phyloP scores from a whole-genome alignment of 495 filamentous ascomycete species.

The Xylaria venustula region DNA sequence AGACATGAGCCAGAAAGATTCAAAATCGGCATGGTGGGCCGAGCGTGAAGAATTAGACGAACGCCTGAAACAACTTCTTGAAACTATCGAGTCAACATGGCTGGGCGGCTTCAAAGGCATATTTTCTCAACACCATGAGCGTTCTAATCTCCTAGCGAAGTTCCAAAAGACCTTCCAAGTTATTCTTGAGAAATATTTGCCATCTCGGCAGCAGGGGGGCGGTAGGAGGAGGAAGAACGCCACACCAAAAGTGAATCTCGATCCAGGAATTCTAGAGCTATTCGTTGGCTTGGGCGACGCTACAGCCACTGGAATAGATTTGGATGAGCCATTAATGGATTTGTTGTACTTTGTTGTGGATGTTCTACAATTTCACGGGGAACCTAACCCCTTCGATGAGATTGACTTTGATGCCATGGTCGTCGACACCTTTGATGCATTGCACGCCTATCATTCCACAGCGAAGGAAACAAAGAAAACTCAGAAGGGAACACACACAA shows the following conservation, averaged over 20 bases:
- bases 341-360: constrained; percentile 95
- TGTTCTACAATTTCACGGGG: constrained; percentile 93
- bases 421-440: constrained; percentile 76
- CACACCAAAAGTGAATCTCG: constrained; percentile 59
- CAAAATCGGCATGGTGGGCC: constrained; percentile 85
- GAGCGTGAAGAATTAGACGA: constrained; percentile 75
- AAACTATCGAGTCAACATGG: constrained; percentile 89
- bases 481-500: constrained; percentile 64
- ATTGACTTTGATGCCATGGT: constrained; percentile 92
- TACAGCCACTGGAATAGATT: constrained; percentile 59
- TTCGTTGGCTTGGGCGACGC: constrained; percentile 84
- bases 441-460: constrained; percentile 72
- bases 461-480: constrained; percentile 30
- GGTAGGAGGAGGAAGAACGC: constrained; percentile 45
- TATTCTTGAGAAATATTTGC: constrained; percentile 84
- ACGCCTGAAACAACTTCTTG: constrained; percentile 72
- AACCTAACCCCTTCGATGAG: constrained; percentile 96
- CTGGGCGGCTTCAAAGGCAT: constrained; percentile 91
- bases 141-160: constrained; percentile 59
- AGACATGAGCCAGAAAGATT: constrained; percentile 50
- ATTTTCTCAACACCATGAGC: constrained; percentile 68
- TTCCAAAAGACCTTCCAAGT: constrained; percentile 76
- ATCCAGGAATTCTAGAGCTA: constrained; percentile 76
- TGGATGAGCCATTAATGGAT: constrained; percentile 84
- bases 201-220: constrained; percentile 67